Conservation (phyloP, 148 eudicot genomes). For the Rhododendron henanense region DNA sequence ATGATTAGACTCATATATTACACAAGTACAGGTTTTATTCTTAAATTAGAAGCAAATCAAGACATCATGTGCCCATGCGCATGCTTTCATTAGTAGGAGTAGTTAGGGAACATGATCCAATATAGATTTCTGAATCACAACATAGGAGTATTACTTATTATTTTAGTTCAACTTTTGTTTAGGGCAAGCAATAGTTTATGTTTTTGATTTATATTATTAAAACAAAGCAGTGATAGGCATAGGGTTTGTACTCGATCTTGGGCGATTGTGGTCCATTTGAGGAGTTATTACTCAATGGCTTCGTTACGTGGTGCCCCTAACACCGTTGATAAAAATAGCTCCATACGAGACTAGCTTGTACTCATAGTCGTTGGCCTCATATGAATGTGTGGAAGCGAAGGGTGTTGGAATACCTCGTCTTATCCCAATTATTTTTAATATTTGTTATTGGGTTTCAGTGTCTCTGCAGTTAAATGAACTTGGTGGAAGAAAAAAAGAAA, state of each 20-base stretch:
- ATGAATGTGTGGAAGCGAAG: too few relatives aligned
- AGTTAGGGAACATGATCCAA: slow-evolving; percentile 12
- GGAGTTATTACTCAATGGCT: not conserved
- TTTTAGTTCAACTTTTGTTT: not conserved
- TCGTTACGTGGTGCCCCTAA: not conserved
- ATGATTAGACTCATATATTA: not conserved
- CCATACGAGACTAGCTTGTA: too few relatives aligned
- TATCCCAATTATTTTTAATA: too few relatives aligned
- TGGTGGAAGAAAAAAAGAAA: too few relatives aligned
- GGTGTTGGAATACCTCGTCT: too few relatives aligned
- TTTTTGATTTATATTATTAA: too few relatives aligned
- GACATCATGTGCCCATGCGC: not conserved
- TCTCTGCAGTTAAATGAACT: too few relatives aligned
- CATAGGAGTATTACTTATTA: not conserved
- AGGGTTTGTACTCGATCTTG: not conserved
- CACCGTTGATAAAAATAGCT: too few relatives aligned
- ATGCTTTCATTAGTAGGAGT: not conserved
- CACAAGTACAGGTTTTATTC: not conserved
- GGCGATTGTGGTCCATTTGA: not conserved
- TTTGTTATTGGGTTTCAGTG: too few relatives aligned
- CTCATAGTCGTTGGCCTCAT: too few relatives aligned
- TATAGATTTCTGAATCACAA: not conserved
- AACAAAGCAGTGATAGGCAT: not conserved
- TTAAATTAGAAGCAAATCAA: not conserved
- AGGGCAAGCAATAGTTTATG: not conserved